Conservation (phyloP, 179 eudicot genomes). For the Amaranthus tricolor region DNA sequence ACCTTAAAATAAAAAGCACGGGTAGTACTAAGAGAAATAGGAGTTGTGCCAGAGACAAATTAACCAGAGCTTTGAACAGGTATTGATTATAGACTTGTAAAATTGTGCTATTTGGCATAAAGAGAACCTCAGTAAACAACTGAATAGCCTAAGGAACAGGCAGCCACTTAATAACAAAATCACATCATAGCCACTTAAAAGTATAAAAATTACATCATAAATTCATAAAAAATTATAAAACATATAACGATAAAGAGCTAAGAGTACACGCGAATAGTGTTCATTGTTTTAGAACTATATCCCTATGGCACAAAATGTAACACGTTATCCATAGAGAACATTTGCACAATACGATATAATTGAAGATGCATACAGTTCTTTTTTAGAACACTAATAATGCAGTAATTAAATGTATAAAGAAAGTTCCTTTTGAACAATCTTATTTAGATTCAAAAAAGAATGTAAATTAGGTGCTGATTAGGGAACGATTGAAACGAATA, state of each 20-base stretch:
- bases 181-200: too few relatives aligned
- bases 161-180: not conserved
- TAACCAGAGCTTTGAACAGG: not conserved
- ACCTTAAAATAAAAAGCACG: constrained; percentile 35
- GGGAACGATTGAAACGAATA: too few relatives aligned
- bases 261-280: not conserved
- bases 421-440: too few relatives aligned
- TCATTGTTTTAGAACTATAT: not conserved
- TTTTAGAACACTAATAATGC: not conserved
- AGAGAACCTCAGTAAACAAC: not conserved
- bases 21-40: not conserved
- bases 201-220: too few relatives aligned
- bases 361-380: not conserved
- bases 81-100: not conserved
- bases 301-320: not conserved
- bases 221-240: not conserved
- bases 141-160: not conserved
- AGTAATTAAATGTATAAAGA: too few relatives aligned
- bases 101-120: not conserved
- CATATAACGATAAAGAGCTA: not conserved
- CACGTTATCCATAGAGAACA: not conserved
- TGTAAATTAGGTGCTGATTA: too few relatives aligned
- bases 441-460: too few relatives aligned
- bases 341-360: not conserved
- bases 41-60: not conserved